A percentile compares a stretch with the other conserved stretches of the same genome.
These are phyloP conservation scores for Colletotrichum destructivum DNA, from an alignment of 2,329 filamentous ascomycete genomes.

Conservation along the genomic window DNA sequence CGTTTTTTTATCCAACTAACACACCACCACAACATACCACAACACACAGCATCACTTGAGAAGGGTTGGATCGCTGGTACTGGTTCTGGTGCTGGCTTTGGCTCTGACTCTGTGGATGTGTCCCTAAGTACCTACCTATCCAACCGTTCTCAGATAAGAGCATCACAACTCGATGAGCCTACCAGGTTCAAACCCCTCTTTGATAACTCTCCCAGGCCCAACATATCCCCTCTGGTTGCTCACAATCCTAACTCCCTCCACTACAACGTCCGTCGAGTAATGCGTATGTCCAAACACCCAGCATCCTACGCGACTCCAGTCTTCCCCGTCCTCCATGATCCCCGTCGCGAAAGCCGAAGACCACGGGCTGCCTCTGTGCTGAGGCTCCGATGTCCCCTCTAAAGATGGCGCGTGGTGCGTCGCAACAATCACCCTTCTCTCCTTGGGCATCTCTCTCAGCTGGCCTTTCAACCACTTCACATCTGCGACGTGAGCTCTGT, in stretches of 20 bases:
- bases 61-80: no score
- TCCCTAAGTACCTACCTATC: no score
- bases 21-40: neutral
- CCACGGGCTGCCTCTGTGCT: slow-evolving; percentile 63
- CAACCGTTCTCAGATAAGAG: no score
- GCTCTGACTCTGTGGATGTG: no score
- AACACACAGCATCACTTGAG: no score
- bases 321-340: slow-evolving; percentile 51
- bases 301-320: slow-evolving; percentile 50
- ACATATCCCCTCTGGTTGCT: slow-evolving; percentile 63
- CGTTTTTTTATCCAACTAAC: neutral
- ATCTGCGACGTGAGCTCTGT: slow-evolving; percentile 62
- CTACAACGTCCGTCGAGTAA: slow-evolving; percentile 55
- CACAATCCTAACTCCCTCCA: slow-evolving; percentile 55
- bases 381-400: slow-evolving; percentile 63
- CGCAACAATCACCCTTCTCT: slow-evolving; percentile 61
- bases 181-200: slow-evolving; percentile 19
- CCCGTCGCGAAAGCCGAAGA: slow-evolving; percentile 69
- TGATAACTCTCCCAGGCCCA: slow-evolving; percentile 9
- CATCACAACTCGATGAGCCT: neutral
- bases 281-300: slow-evolving; percentile 68
- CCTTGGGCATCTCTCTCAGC: neutral
- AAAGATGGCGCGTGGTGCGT: slow-evolving; percentile 73
- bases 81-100: no score
- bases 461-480: slow-evolving; percentile 61